Conservation (phyloP, 2,329 filamentous ascomycete species). For the Fusarium tricinctum region DNA sequence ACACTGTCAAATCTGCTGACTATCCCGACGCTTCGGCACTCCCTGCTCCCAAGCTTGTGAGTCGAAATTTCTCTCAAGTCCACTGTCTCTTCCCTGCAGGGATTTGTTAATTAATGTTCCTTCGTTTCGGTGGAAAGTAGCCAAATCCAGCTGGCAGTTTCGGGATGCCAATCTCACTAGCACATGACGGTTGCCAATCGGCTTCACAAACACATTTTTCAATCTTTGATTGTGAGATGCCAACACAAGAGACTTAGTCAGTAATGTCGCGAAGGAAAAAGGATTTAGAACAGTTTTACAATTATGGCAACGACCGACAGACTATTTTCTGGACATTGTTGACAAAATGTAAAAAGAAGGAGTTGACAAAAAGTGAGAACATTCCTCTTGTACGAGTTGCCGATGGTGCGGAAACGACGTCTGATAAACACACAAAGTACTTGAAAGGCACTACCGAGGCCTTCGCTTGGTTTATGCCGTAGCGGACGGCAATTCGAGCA, state of each 20-base stretch:
- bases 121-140: not conserved
- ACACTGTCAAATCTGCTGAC: slow-evolving; percentile 17
- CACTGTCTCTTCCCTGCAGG: slow-evolving; percentile 22
- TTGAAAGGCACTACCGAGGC: slow-evolving; percentile 37
- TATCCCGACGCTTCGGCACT: slow-evolving; percentile 42
- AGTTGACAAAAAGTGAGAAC: slow-evolving; percentile 21
- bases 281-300: too few species aligned
- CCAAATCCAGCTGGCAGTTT: slow-evolving; percentile 1
- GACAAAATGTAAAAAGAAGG: not conserved
- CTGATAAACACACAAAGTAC: slow-evolving; percentile 13
- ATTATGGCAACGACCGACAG: not conserved
- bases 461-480: not conserved
- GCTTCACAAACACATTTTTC: not conserved
- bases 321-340: not conserved
- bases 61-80: slow-evolving; percentile 7
- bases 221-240: too few species aligned
- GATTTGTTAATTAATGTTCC: slow-evolving; percentile 12
- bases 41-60: slow-evolving; percentile 28
- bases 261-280: too few species aligned
- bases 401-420: too few species aligned
- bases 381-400: not conserved
- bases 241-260: too few species aligned
- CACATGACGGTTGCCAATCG: not conserved
- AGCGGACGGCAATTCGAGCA: too few species aligned
- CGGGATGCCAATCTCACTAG: too few species aligned